Percentiles rank a stretch among this genome's conserved stretches.
Evolutionary conservation across 257 asterid genomes (phyloP).

Genomic region (Penstemon barbatus): DNA sequence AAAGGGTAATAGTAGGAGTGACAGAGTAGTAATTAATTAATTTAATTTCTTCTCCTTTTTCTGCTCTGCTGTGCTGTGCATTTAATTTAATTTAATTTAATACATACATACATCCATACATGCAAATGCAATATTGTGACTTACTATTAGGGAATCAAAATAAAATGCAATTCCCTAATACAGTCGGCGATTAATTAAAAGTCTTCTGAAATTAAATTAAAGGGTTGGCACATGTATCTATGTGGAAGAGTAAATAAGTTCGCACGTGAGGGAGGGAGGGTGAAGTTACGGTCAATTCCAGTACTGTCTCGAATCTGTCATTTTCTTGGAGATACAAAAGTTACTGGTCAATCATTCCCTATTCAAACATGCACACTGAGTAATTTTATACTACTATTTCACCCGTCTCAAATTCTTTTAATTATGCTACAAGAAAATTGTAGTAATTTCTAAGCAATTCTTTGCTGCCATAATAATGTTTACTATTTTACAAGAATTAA

Average conservation of each 20-base stretch:
- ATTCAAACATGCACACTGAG: conserved; percentile 16
- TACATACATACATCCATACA: too few relatives aligned
- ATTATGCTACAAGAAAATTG: too few relatives aligned
- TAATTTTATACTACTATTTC: too few relatives aligned
- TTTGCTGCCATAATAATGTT: too few relatives aligned
- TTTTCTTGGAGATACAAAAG: conserved; percentile 26
- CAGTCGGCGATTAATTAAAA: conserved; percentile 44
- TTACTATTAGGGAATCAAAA: conserved; percentile 48
- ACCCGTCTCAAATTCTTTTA: too few relatives aligned
- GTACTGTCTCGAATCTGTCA: conserved; percentile 49
- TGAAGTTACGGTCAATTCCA: conserved; percentile 41
- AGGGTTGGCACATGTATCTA: conserved; percentile 36
- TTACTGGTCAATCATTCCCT: conserved; percentile 47
- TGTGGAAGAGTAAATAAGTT: conserved; percentile 28
- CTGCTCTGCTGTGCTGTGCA: too few relatives aligned
- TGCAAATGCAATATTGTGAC: background rate
- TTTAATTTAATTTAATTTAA: too few relatives aligned
- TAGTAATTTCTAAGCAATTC: too few relatives aligned
- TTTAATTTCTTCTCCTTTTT: too few relatives aligned
- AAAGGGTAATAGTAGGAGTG: conserved; percentile 23
- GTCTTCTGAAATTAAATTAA: conserved; percentile 4
- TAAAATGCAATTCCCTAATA: too few relatives aligned
- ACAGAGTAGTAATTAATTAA: too few relatives aligned
- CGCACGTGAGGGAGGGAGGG: conserved; percentile 69
- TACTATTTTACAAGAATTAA: too few relatives aligned